Evolutionary conservation across 1,284 basidiomycete species (phyloP).

Genomic region (Ustilago esculenta): DNA sequence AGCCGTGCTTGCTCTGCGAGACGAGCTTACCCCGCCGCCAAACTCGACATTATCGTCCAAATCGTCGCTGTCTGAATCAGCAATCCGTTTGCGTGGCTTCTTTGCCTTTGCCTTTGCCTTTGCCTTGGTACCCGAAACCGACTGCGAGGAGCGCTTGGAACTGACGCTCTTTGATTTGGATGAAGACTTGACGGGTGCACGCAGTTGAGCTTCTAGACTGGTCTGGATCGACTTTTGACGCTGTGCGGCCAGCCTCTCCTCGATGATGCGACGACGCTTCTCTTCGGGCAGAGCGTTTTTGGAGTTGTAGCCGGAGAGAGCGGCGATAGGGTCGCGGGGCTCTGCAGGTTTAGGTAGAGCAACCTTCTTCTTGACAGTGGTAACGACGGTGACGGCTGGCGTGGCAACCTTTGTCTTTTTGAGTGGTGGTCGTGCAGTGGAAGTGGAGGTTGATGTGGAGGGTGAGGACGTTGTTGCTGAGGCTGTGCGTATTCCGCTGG

Average conservation of each 20-base stretch:
- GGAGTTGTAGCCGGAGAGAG: conserved; percentile 35
- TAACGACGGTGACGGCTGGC: conserved; percentile 38
- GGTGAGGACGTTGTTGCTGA: conserved; percentile 4
- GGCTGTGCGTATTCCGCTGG: conserved; percentile 4
- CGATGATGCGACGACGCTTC: conserved; percentile 46
- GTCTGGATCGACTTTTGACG: conserved; percentile 44
- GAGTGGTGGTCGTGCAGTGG: conserved; percentile 9
- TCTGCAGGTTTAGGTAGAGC: conserved; percentile 26
- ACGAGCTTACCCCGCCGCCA: conserved; percentile 3
- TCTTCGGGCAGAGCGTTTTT: conserved; percentile 51
- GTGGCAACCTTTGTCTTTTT: conserved; percentile 34
- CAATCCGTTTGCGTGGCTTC: conserved; percentile 19
- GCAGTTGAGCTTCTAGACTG: conserved; percentile 30
- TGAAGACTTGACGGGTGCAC: conserved; percentile 22
- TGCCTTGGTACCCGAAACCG: conserved; percentile 4
- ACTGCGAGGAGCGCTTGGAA: neutral
- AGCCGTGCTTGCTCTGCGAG: conserved; percentile 13
- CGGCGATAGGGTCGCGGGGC: conserved; percentile 40
- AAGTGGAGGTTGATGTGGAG: neutral
- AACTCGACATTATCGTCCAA: conserved; percentile 11
- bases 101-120: conserved; percentile 28
- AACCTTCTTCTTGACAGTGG: conserved; percentile 32
- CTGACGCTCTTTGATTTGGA: conserved; percentile 14
- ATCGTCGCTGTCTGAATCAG: conserved; percentile 17
- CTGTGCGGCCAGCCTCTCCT: conserved; percentile 40